Conservation (phyloP, 108 stramenopile species). For the Pseudonitzschia multistriata region DNA sequence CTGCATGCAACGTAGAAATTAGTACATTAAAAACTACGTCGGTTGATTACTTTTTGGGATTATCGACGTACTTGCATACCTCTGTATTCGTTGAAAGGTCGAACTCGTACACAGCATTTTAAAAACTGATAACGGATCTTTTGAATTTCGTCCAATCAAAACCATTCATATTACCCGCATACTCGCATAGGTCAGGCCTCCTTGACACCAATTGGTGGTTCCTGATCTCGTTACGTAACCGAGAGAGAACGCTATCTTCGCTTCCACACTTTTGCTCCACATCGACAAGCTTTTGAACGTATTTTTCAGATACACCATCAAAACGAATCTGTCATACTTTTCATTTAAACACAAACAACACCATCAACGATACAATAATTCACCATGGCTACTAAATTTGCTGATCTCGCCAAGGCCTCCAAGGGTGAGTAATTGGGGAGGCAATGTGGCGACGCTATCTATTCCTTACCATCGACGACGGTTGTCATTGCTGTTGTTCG, state of each 20-base stretch:
- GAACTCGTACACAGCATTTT: neutral
- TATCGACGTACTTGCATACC: neutral
- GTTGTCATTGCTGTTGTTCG: neutral
- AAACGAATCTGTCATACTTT: neutral
- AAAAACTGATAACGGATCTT: constrained; percentile 3
- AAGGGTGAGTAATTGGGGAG: constrained; percentile 65
- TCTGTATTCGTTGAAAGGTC: too few relatives aligned
- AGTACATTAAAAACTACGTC: too few relatives aligned
- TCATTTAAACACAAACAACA: neutral
- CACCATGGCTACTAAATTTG: constrained; percentile 80
- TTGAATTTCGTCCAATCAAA: neutral
- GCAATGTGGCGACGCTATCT: too few relatives aligned
- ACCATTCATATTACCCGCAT: neutral
- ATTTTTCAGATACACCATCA: constrained; percentile 18
- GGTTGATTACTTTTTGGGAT: neutral
- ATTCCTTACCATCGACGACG: too few relatives aligned
- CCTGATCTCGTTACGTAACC: neutral
- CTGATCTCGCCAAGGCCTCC: constrained; percentile 80
- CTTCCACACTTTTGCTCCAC: neutral
- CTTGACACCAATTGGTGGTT: constrained; percentile 8
- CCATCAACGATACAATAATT: constrained; percentile 1
- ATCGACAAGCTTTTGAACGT: constrained; percentile 6
- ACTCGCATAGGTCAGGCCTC: constrained; percentile 12
- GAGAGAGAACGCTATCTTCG: constrained; percentile 5
- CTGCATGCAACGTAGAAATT: too few relatives aligned